A percentile compares a stretch with the other conserved stretches of the same genome.
These are phyloP conservation scores for Acmispon strigosus DNA, from an alignment of 306 rosid genomes.

Conservation along the genomic window DNA sequence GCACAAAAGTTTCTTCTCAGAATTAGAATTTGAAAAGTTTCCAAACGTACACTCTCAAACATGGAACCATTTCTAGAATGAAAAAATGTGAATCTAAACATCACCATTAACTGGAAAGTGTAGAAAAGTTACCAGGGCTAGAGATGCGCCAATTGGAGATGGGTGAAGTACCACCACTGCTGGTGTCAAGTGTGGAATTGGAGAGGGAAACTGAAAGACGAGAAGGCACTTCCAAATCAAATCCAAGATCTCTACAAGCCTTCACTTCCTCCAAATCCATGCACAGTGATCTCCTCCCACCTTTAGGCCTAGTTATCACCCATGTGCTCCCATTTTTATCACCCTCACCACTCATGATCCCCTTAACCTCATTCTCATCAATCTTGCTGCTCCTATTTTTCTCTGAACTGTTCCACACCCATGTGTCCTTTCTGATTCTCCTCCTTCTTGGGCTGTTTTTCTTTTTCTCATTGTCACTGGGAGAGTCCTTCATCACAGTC, in stretches of 20 bases:
- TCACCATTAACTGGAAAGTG: neutral
- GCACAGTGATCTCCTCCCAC: slow-evolving; percentile 46
- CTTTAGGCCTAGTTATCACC: slow-evolving; percentile 52
- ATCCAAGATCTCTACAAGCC: slow-evolving; percentile 68
- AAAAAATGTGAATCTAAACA: no score
- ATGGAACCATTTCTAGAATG: no score
- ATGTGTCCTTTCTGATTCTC: neutral
- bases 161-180: slow-evolving; percentile 59
- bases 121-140: slow-evolving; percentile 35
- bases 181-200: slow-evolving; percentile 33
- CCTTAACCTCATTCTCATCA: neutral
- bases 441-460: slow-evolving; percentile 14
- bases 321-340: slow-evolving; percentile 20
- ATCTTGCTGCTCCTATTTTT: neutral
- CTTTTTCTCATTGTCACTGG: slow-evolving; percentile 40
- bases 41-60: no score
- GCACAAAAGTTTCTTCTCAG: no score
- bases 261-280: slow-evolving; percentile 73
- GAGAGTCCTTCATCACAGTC: slow-evolving; percentile 35
- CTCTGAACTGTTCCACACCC: neutral
- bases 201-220: slow-evolving; percentile 16
- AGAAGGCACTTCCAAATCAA: slow-evolving; percentile 48
- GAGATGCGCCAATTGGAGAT: slow-evolving; percentile 61
- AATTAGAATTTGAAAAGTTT: no score
- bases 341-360: slow-evolving; percentile 21